A percentile compares a stretch with the other conserved stretches of the same genome.
Conservation (phyloP, 371 early-diverging fungal genomes). For the Chytridium lagenaria region DNA sequence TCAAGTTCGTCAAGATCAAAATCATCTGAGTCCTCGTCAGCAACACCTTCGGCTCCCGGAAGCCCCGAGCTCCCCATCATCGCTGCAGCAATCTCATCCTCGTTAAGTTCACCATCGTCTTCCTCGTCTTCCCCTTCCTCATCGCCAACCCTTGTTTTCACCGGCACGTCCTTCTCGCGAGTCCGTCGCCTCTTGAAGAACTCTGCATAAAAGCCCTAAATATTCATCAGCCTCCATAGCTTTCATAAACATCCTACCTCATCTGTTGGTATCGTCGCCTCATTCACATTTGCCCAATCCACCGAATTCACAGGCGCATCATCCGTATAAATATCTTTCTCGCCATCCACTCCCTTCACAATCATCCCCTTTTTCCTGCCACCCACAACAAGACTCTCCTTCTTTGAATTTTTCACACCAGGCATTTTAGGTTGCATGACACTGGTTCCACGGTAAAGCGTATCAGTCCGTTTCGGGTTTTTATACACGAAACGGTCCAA, state of each 20-base stretch:
- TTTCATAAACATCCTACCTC: slow-evolving; percentile 49
- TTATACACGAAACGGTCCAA: slow-evolving; percentile 95
- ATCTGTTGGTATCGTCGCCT: slow-evolving; percentile 50
- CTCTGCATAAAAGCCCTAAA: slow-evolving; percentile 78
- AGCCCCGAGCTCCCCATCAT: too few species aligned
- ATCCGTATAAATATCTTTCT: slow-evolving; percentile 43
- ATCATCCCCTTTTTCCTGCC: slow-evolving; percentile 58
- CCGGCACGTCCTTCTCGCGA: slow-evolving; percentile 61
- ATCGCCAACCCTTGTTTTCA: slow-evolving; percentile 45
- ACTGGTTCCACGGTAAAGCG: slow-evolving; percentile 52
- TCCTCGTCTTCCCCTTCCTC: slow-evolving; percentile 52
- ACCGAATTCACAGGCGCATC: slow-evolving; percentile 49
- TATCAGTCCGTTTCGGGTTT: slow-evolving; percentile 79
- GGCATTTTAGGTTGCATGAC: slow-evolving; percentile 63
- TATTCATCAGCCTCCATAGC: slow-evolving; percentile 2
- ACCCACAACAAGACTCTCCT: slow-evolving; percentile 33
- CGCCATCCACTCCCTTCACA: slow-evolving; percentile 42
- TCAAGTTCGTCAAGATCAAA: slow-evolving; percentile 61
- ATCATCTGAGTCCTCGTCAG: slow-evolving; percentile 72
- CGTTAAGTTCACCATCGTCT: slow-evolving; percentile 63
- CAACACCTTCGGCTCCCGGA: too few species aligned
- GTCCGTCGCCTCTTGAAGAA: slow-evolving; percentile 42
- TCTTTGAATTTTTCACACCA: slow-evolving; percentile 14
- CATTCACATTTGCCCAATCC: slow-evolving; percentile 22
- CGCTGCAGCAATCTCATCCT: too few species aligned